Evolutionary conservation across 257 asterid genomes (phyloP), one percentile per base, ranked within the genome.

Genomic region (Scutellaria galericulata): DNA sequence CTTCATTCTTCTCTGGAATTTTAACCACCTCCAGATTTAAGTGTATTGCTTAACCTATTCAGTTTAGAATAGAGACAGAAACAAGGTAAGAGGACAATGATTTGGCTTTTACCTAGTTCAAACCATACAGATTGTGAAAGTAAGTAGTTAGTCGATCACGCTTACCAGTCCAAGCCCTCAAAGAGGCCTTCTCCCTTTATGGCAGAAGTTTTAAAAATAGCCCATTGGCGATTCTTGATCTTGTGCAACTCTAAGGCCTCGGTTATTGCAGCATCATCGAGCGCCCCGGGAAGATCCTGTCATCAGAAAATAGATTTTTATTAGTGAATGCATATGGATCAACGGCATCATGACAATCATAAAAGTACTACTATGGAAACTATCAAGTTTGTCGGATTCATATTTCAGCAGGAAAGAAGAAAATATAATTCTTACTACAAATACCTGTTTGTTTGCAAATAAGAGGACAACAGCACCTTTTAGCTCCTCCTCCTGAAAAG

Each of bases 251-350:
- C 98, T 64, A 93, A 82, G 68, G 96, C 81, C 85, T 93, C 98
- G 4, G 97, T 86, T 67, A 91, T 83, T 47, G 96, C 89, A 64
- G 98, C 97, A 81, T 85, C 98, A 75, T 93, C 96, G 7, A 93
- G 96, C 61, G 98, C 98, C 70, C 98, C 97, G 8, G 98, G 96
- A 86, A 93, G 94, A 86, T 93, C 98, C 77, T 81, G 45, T 52
- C 72, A 64, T 70, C 7, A 72, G 39, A 51, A 66, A 27, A 51
- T 20, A 54, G 27, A 27, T 13, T 57, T 73, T 6, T 55, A 55
- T 12, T 13, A 40, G 44, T 47, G 51, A 46, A 42, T 68, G 44
- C 2, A 18, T 10, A 44, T 56, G 24, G 24, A 52, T 18, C 45
- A 15, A 24, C 53, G 20, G 45, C 56, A 73, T 41, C 18, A 27